A percentile compares a stretch with the other conserved stretches of the same genome.
Conservation (phyloP, 495 filamentous ascomycete genomes). For the Cairneyella variabilis region DNA sequence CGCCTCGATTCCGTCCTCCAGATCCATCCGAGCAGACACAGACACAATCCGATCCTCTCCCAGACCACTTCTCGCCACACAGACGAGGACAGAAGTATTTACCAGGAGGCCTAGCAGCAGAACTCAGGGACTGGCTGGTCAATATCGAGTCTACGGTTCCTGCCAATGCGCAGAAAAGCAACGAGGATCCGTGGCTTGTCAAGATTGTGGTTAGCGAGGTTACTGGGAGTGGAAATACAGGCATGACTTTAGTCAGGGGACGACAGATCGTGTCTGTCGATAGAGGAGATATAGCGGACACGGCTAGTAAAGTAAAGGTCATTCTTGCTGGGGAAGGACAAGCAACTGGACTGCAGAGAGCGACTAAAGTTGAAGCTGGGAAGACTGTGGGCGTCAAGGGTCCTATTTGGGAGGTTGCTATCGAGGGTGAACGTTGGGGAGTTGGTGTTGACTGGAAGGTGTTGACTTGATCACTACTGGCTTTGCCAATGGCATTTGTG, state of each 20-base stretch:
- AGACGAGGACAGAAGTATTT: slow-evolving; percentile 27
- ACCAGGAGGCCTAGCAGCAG: slow-evolving; percentile 23
- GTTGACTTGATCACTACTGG: no score
- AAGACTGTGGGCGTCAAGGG: slow-evolving; percentile 24
- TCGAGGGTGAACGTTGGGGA: slow-evolving; percentile 28
- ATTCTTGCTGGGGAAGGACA: slow-evolving; percentile 26
- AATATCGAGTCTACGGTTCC: slow-evolving; percentile 22
- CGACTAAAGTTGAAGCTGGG: slow-evolving; percentile 17
- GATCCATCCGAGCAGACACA: slow-evolving; percentile 4
- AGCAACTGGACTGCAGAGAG: slow-evolving; percentile 18
- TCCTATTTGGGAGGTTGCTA: slow-evolving; percentile 25
- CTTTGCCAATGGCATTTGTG: no score
- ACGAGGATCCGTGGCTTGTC: slow-evolving; percentile 17
- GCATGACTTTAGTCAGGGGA: slow-evolving; percentile 24
- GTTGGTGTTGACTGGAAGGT: slow-evolving; percentile 29
- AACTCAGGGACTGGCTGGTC: slow-evolving; percentile 24
- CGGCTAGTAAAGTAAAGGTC: slow-evolving; percentile 11
- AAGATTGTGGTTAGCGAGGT: slow-evolving; percentile 23
- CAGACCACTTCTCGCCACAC: slow-evolving; percentile 29
- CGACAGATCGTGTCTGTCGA: slow-evolving; percentile 10
- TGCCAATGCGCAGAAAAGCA: background rate
- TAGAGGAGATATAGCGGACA: slow-evolving; percentile 10
- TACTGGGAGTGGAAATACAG: slow-evolving; percentile 14
- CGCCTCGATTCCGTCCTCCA: slow-evolving; percentile 25
- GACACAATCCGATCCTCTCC: slow-evolving; percentile 19